phyloP scores from a whole-genome alignment of 768 basidiomycete species.

The Termitomyces heimii region DNA sequence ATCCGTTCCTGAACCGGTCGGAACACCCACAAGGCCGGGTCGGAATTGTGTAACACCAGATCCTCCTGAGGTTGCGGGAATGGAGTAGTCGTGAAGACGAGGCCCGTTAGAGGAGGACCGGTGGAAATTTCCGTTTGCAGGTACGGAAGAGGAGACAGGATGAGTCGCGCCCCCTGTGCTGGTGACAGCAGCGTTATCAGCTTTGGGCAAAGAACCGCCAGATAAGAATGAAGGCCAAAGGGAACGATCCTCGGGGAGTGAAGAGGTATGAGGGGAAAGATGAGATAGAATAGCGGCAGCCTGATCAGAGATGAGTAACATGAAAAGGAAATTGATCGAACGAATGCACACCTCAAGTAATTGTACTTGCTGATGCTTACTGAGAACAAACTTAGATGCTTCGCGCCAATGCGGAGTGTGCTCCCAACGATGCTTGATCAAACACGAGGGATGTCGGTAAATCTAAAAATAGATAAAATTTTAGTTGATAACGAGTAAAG shows the following conservation, averaged over 20 bases:
- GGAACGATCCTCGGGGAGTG: slow-evolving; percentile 89
- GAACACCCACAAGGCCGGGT: slow-evolving; percentile 45
- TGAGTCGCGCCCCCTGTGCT: slow-evolving; percentile 13
- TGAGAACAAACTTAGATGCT: slow-evolving; percentile 82
- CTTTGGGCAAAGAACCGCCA: slow-evolving; percentile 59
- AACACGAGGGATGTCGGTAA: slow-evolving; percentile 88
- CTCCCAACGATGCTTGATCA: slow-evolving; percentile 98
- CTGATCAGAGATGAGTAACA: slow-evolving; percentile 25
- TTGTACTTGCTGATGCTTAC: slow-evolving; percentile 97
- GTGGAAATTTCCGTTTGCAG: slow-evolving; percentile 23
- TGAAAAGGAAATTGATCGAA: neutral
- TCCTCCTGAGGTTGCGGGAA: slow-evolving; percentile 30
- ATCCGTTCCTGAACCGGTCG: slow-evolving; percentile 17
- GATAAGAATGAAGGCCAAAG: slow-evolving; percentile 86
- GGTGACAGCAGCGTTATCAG: slow-evolving; percentile 20
- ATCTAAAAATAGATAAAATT: slow-evolving; percentile 38
- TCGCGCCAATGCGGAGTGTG: slow-evolving; percentile 96
- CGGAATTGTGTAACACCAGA: slow-evolving; percentile 50
- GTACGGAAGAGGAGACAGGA: slow-evolving; percentile 50
- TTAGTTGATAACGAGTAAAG: slow-evolving; percentile 4
- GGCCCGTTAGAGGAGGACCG: slow-evolving; percentile 41
- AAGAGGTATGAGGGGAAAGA: slow-evolving; percentile 60
- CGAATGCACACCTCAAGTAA: slow-evolving; percentile 66
- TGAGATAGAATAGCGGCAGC: slow-evolving; percentile 95
- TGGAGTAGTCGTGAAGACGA: slow-evolving; percentile 59